Base-by-base conservation (phyloP, 2,329 filamentous ascomycete genomes). In the Aspergillus fructus region DNA sequence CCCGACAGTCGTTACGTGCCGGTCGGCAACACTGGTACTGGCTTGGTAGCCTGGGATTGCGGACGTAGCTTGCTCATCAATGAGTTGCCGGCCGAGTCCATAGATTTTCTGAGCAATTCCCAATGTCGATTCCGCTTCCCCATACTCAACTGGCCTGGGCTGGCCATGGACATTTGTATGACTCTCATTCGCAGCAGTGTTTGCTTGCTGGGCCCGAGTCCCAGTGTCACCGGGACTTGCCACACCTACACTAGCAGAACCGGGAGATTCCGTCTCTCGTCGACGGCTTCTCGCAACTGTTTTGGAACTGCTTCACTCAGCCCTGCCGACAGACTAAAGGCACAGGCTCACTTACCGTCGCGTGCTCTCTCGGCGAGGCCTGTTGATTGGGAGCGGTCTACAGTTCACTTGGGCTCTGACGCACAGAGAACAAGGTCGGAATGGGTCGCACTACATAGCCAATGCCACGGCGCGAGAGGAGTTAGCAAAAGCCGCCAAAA, bases 91-190 rank as follows among this genome's bases (percentile, higher is more conserved):
- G 9, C 64, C 63, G 17, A 71, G 61, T 50, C 64, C 64, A 46
- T 64, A 71, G 1, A 73, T 70, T 49, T 68, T 71, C 21, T 65
- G 67, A 13, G 72, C 68, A 37, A 75, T 72, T 8, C 69, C 70
- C 59, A 74, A 67, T 0, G 72, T 71, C 6, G 72, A 75, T 37
- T 75, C 68, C 3, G 67, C 67, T 59, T 73, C 70, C 6, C 63
- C 64, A 8, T 62, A 69, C 30, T 64, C 60, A n/a, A 63, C 34
- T 15, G 61, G 41, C 7, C 59, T 40, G 8, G 23, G 47, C 13
- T 52, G n/a, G 15, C n/a, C 45, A 24, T 34, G 39, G 21, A 23
- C n/a, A n/a, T 53, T 53, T 39, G 33, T 17, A 17, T 50, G 15
- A 11, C 17, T 17, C 27, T 49, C 17, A n/a, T 49, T 21, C 8